These are phyloP conservation scores for Hibiscus trionum DNA, from an alignment of 345 rosid genomes.

Conservation along the genomic window DNA sequence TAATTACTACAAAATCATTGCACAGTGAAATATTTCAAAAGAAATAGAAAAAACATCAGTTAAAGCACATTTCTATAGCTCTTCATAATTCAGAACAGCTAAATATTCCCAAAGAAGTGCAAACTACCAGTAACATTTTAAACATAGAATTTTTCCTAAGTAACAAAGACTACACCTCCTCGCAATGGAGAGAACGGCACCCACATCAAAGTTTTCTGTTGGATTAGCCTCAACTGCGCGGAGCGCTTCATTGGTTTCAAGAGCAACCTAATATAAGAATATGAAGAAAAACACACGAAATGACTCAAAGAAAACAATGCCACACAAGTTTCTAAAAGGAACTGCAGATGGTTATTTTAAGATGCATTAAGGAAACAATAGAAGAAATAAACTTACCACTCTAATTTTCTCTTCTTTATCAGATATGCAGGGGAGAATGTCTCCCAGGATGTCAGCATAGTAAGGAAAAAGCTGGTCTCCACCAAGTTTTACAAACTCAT, in stretches of 20 bases:
- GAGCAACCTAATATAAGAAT: constrained; percentile 64
- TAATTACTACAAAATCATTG: constrained; percentile 16
- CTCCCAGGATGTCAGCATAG: constrained; percentile 92
- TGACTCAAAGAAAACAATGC: constrained; percentile 6
- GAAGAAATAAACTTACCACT: constrained; percentile 56
- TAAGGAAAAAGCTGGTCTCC: constrained; percentile 96
- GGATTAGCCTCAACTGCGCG: constrained; percentile 77
- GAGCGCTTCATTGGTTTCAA: constrained; percentile 97
- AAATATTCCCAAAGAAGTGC: constrained; percentile 7
- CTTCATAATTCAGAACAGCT: constrained; percentile 13
- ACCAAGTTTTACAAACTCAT: constrained; percentile 97
- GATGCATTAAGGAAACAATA: constrained; percentile 1
- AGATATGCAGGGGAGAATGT: constrained; percentile 91
- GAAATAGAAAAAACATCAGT: background rate
- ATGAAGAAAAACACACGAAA: background rate
- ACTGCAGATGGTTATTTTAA: constrained; percentile 6
- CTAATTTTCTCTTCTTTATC: constrained; percentile 99
- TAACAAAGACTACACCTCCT: constrained; percentile 55
- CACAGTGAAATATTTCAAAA: constrained; percentile 4
- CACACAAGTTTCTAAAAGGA: constrained; percentile 1
- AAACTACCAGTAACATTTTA: constrained; percentile 12
- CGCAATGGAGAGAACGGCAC: constrained; percentile 80
- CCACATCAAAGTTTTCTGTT: constrained; percentile 78
- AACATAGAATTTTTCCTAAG: constrained; percentile 9
- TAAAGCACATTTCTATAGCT: constrained; percentile 13